These are phyloP conservation scores for Hordeum vulgare DNA, from an alignment of 176 grass and related monocot species.

Conservation along the genomic window DNA sequence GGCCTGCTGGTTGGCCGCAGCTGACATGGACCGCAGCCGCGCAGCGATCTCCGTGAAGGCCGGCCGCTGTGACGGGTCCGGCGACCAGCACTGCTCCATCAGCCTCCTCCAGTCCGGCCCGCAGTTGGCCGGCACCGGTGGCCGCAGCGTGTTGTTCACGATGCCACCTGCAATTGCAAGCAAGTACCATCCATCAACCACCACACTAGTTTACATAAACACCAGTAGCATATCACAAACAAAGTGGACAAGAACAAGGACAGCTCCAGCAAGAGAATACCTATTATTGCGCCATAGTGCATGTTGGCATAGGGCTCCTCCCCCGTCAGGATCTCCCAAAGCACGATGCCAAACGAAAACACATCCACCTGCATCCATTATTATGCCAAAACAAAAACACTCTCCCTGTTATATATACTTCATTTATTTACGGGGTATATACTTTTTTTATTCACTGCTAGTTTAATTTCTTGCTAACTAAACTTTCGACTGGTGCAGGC, in stretches of 20 bases:
- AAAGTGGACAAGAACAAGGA: too few species aligned
- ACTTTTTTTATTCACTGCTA: too few species aligned
- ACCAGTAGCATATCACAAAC: too few species aligned
- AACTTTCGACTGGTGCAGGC: neutral
- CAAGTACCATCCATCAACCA: neutral
- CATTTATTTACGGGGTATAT: too few species aligned
- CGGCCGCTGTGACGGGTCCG: slow-evolving; percentile 61
- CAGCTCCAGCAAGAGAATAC: slow-evolving; percentile 6
- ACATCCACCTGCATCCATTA: slow-evolving; percentile 54
- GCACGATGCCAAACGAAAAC: slow-evolving; percentile 72
- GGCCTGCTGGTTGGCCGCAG: slow-evolving; percentile 41
- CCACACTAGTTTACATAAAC: neutral
- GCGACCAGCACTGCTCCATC: slow-evolving; percentile 79
- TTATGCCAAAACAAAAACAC: too few species aligned
- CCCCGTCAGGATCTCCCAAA: slow-evolving; percentile 83
- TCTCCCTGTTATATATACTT: too few species aligned
- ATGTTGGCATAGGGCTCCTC: slow-evolving; percentile 59
- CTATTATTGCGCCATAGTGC: slow-evolving; percentile 54
- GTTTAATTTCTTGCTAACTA: neutral
- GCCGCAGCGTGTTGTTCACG: slow-evolving; percentile 66
- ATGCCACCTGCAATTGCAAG: slow-evolving; percentile 51
- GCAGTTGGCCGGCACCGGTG: slow-evolving; percentile 45
- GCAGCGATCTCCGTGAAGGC: slow-evolving; percentile 77
- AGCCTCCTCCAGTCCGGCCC: slow-evolving; percentile 49
- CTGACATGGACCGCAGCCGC: slow-evolving; percentile 64